Base-by-base conservation (phyloP, 1,139 yeast species). In the Lodderomyces theae region DNA sequence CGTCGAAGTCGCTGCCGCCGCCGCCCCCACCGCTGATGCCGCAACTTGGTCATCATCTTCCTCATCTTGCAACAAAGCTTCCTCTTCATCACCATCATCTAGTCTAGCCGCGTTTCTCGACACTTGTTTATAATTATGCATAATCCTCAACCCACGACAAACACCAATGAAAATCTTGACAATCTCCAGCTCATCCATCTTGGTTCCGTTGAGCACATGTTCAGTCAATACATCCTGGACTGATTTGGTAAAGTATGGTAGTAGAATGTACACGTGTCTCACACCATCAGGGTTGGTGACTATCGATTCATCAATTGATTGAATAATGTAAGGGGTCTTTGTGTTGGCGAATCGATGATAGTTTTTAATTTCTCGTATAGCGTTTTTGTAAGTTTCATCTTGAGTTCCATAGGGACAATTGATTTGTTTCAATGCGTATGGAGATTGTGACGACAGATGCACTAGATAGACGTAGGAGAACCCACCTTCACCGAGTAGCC, bases 321-420 rank as follows among this genome's bases (percentile, higher is more conserved):
- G 74, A 34, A 88, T 79, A 22, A 90, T 79, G 51, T 79, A 80
- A 0, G 88, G 86, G 13, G 73, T 63, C 31, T 66, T 63, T 36
- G 81, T 68, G 36, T 69, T 69, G 54, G 63, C 54, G 42, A 90
- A 89, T 37, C 83, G 77, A 51, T 78, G 83, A 57, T 88, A 86
- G 48, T 80, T 83, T 34, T 80, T 80, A 41, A 89, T 79, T 58
- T 90, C 97, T 35, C 76, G 71, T 74, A 87, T 69, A 2, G 96
- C 96, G 41, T 73, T 67, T 44, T 78, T 61, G 48, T 54, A 72
- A 7, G 68, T 60, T 44, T 70, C 81, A 51, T 85, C 85, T 51
- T 82, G 88, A 33, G 82, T 74, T 0, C 96, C 96, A 60, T 82
- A 87, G 1, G 95, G 90, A 58, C 97, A 89, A 46, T 90, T 69